Evolutionary conservation across 192 early-diverging fungal species (phyloP).

Genomic region (Linderina pennispora): DNA sequence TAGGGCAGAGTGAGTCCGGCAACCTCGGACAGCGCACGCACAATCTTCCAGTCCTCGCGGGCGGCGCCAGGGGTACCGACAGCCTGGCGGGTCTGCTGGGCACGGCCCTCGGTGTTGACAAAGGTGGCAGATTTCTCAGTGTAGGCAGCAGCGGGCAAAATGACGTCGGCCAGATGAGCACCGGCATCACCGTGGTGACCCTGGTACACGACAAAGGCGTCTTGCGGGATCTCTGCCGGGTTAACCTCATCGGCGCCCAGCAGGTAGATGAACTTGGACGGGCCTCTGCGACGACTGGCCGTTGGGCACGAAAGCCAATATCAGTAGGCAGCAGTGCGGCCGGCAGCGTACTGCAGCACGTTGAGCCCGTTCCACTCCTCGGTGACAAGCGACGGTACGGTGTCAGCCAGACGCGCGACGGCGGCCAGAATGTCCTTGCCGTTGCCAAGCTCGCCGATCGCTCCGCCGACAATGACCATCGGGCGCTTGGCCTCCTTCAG

Average conservation of each 20-base stretch:
- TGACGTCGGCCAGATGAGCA: slow-evolving; percentile 90
- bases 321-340: slow-evolving; percentile 86
- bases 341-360: slow-evolving; percentile 83
- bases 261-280: slow-evolving; percentile 81
- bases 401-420: slow-evolving; percentile 68
- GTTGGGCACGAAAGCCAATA: slow-evolving; percentile 75
- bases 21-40: slow-evolving; percentile 94
- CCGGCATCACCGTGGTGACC: slow-evolving; percentile 98
- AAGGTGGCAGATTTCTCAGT: slow-evolving; percentile 95
- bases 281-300: slow-evolving; percentile 31
- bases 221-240: slow-evolving; percentile 69
- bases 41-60: slow-evolving; percentile 99
- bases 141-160: slow-evolving; percentile 92
- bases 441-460: slow-evolving; percentile 61
- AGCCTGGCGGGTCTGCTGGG: slow-evolving; percentile 89
- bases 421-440: slow-evolving; percentile 65
- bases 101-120: slow-evolving; percentile 95
- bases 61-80: slow-evolving; percentile 83
- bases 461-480: slow-evolving; percentile 82
- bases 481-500: slow-evolving; percentile 86
- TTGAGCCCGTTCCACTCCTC: slow-evolving; percentile 87
- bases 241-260: slow-evolving; percentile 86
- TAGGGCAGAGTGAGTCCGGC: slow-evolving; percentile 81
- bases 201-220: slow-evolving; percentile 98
- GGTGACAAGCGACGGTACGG: slow-evolving; percentile 63